Conservation (phyloP, 2,329 filamentous ascomycete species). For the Pseudonectria foliicola region DNA sequence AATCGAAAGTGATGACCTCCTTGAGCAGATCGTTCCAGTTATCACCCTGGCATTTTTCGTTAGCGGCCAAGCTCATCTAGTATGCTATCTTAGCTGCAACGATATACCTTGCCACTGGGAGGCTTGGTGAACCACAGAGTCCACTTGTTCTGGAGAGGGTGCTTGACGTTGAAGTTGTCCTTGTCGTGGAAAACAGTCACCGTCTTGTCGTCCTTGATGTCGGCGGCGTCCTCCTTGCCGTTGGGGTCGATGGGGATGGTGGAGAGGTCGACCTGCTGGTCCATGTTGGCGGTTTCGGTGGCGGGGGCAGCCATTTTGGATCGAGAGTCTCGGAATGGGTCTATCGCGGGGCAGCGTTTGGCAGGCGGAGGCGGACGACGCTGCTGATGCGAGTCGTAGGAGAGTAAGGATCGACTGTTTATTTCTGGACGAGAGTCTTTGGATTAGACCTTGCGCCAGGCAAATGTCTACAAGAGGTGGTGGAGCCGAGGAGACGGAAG, state of each 20-base stretch:
- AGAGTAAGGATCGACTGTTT: conserved; percentile 21
- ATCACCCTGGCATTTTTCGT: conserved; percentile 59
- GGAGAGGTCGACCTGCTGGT: conserved; percentile 57
- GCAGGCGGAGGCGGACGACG: conserved; percentile 13
- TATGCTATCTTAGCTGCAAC: conserved; percentile 1
- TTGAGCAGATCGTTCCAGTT: conserved; percentile 99
- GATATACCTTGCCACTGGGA: conserved; percentile 78
- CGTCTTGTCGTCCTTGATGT: conserved; percentile 51
- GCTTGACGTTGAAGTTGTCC: conserved; percentile 99
- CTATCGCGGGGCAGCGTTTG: conserved; percentile 23
- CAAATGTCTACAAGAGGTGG: conserved; percentile 22
- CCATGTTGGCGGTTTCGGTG: conserved; percentile 29
- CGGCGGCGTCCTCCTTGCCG: conserved; percentile 47
- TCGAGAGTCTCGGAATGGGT: conserved; percentile 9
- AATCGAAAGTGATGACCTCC: conserved; percentile 97
- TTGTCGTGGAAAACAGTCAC: conserved; percentile 97
- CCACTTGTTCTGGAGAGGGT: conserved; percentile 95
- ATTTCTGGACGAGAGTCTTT: conserved; percentile 13
- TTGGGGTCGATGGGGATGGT: conserved; percentile 61
- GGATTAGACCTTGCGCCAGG: conserved; percentile 33
- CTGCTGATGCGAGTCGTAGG: conserved; percentile 13
- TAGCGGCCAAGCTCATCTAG: conserved; percentile 13
- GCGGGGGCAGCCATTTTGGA: conserved; percentile 30
- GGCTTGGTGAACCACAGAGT: conserved; percentile 99
- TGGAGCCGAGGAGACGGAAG: conserved; percentile 9